A percentile compares a stretch with the other conserved stretches of the same genome.
These are phyloP conservation scores for Gossypium stocksii DNA, from an alignment of 345 rosid species.

Conservation along the genomic window DNA sequence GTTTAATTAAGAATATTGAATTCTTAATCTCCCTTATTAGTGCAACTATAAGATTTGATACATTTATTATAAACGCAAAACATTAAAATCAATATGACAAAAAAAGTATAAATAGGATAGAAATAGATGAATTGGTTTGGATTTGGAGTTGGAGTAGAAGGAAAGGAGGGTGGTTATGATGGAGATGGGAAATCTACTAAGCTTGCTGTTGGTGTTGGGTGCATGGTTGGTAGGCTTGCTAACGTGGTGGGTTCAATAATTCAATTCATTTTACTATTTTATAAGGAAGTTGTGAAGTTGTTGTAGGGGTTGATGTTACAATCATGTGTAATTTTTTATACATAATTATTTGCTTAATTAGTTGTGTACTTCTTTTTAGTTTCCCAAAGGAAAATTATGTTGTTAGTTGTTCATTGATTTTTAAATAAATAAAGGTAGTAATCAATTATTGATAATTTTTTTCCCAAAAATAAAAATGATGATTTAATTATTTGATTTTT, in stretches of 20 bases:
- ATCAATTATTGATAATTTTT: too few relatives aligned
- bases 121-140: neutral
- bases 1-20: neutral
- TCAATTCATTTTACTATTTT: neutral
- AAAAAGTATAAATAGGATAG: neutral
- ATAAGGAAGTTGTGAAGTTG: neutral
- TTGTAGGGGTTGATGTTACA: neutral
- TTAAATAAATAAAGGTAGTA: too few relatives aligned
- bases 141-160: neutral
- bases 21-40: neutral
- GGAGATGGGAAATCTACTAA: neutral
- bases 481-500: too few relatives aligned
- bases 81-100: neutral
- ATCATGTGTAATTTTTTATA: neutral
- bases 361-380: too few relatives aligned
- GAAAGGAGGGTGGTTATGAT: neutral
- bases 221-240: neutral
- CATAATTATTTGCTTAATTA: too few relatives aligned
- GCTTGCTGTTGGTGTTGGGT: neutral
- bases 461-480: too few relatives aligned
- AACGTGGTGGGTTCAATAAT: neutral
- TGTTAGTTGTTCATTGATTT: too few relatives aligned
- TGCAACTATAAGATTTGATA: neutral
- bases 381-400: too few relatives aligned
- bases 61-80: neutral